Base-by-base conservation (phyloP, 2,329 filamentous ascomycete species). In the Balansia obtecta region DNA sequence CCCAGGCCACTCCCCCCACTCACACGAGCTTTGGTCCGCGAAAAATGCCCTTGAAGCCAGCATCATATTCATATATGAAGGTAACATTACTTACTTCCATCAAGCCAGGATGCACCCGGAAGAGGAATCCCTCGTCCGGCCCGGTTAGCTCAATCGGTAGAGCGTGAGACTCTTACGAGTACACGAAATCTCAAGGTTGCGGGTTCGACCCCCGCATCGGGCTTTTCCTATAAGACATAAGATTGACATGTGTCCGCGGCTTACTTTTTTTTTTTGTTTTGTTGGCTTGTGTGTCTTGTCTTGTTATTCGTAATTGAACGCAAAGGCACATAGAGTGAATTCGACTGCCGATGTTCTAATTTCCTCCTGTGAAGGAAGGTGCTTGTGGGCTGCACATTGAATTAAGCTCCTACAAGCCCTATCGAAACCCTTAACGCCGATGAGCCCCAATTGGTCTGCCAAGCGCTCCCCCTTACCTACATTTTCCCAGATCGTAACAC, bases 151-250 rank as follows among this genome's bases (percentile, higher is more conserved):
- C 64, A 65, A 65, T 66, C 63, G 64, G 64, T 82, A 83, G 80
- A 83, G 79, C 79, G 79, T 82, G 74, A 81, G 80, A 82, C 80
- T 83, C 80, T 78, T 77, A 77, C 4, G 53, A 56, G 55, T 54
- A 34, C 50, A 49, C 50, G 50, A 49, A 53, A 52, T 53, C 72
- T 75, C 70, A 73, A 75, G 72, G 71, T 69, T 75, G 71, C 68
- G 71, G 71, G 75, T 77, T 75, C 71, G 71, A 73, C 64, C 66
- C 65, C 65, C 65, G 62, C 65, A 63, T 67, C 61, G 65, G 65
- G 63, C 51, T 51, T 11, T 49, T 49, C 48, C 48, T 49, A 49
- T 44, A 20, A 34, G 8, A 4, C 9, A 10, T 37, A 10, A 6
- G 30, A 43, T 49, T 49, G 46, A 49, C 39, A 43, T 37, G 46